Evolutionary conservation across 257 asterid species (phyloP).

Genomic region (Nicotiana tomentosiformis): DNA sequence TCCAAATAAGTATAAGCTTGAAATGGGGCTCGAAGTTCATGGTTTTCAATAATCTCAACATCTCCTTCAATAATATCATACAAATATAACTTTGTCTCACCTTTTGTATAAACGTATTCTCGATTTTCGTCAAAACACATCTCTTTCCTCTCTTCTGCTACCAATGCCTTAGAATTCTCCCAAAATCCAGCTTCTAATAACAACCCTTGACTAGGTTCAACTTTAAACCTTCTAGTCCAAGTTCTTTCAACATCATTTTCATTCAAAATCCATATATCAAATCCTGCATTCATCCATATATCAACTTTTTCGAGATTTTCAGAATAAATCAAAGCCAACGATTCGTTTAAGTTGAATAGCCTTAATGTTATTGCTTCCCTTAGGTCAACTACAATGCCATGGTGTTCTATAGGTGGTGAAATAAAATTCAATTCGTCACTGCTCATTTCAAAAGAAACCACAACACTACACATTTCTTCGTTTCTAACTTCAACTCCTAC

Average conservation of each 20-base stretch:
- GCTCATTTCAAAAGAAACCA: neutral
- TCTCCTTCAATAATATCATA: neutral
- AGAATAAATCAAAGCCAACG: neutral
- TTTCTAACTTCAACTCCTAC: slow-evolving; percentile 6
- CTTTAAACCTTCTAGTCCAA: neutral
- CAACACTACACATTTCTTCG: slow-evolving; percentile 2
- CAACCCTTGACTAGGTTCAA: neutral
- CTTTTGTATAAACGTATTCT: neutral
- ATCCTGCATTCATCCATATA: slow-evolving; percentile 6
- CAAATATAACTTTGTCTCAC: neutral
- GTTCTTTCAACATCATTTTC: neutral
- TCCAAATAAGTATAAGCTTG: neutral
- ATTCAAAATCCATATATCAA: neutral
- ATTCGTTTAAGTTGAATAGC: neutral
- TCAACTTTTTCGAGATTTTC: slow-evolving; percentile 8
- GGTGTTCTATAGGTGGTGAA: neutral
- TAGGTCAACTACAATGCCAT: slow-evolving; percentile 1
- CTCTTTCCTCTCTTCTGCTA: neutral
- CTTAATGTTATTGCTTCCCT: neutral
- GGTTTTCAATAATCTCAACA: neutral
- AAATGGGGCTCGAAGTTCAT: slow-evolving; percentile 1
- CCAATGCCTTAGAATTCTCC: slow-evolving; percentile 5
- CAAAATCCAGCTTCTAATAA: slow-evolving; percentile 3
- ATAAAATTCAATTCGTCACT: neutral
- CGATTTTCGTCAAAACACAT: slow-evolving; percentile 4